Evolutionary conservation across 495 filamentous ascomycete species (phyloP).

Genomic region (Pyrenula aspistea): DNA sequence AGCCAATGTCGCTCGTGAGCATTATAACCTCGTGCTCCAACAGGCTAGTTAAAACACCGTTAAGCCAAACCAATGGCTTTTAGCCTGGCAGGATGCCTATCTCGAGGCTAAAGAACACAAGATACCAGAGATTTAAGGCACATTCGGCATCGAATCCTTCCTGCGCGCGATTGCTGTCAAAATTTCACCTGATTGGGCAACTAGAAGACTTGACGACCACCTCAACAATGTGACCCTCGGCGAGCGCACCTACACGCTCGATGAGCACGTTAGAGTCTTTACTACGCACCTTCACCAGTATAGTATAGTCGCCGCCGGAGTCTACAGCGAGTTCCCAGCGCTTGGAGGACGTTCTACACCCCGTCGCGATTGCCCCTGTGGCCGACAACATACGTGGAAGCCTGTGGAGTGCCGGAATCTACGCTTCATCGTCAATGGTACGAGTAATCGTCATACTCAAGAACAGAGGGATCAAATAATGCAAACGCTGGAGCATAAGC

Average conservation of each 20-base stretch:
- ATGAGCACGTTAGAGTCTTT: neutral
- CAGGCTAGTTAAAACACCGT: neutral
- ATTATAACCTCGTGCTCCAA: neutral
- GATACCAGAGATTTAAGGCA: neutral
- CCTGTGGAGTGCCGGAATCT: neutral
- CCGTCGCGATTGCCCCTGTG: neutral
- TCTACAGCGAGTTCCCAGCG: too few relatives aligned
- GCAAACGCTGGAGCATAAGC: neutral
- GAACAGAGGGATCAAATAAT: neutral
- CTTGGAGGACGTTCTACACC: neutral
- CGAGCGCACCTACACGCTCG: neutral
- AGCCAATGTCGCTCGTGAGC: neutral
- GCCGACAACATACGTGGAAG: neutral
- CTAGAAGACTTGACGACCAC: neutral
- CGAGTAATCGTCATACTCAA: neutral
- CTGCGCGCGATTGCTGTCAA: neutral
- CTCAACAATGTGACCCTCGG: neutral
- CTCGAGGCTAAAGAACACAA: neutral
- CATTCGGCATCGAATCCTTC: neutral
- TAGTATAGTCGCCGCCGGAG: neutral
- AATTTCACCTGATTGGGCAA: neutral
- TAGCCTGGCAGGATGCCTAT: neutral
- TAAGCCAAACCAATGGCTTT: neutral
- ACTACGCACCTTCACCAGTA: neutral
- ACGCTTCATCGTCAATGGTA: neutral